Evolutionary conservation across 805 yeast species (phyloP).

Genomic region (Wickerhamomyces kurtzmanii): DNA sequence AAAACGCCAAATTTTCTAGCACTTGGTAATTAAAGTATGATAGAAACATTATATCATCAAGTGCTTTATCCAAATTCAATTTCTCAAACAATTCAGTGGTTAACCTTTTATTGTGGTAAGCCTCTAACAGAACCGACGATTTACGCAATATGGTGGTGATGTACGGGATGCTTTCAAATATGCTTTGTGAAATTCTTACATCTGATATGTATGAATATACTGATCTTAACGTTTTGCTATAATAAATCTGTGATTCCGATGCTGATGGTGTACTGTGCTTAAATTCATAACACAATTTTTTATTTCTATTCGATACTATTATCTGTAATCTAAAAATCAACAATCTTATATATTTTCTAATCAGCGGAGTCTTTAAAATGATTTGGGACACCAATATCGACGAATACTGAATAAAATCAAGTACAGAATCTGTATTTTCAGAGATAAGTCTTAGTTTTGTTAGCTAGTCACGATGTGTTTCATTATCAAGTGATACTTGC

Average conservation of each 20-base stretch:
- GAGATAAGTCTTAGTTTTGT: no score
- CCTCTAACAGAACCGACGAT: no score
- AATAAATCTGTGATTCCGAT: constrained; percentile 3
- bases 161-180: constrained; percentile 11
- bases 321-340: constrained; percentile 4
- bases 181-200: constrained; percentile 9
- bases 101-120: constrained; percentile 8
- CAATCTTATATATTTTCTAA: constrained; percentile 5
- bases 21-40: constrained; percentile 9
- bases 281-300: no score
- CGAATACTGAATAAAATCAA: constrained; percentile 8
- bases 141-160: constrained; percentile 7
- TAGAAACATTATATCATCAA: constrained; percentile 7
- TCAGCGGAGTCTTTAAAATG: constrained; percentile 9
- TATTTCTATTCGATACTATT: background rate
- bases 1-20: constrained; percentile 12
- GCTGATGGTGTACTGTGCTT: background rate
- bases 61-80: constrained; percentile 2
- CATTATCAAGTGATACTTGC: no score
- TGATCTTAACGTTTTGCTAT: constrained; percentile 4
- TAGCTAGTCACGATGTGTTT: no score
- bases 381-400: constrained; percentile 6
- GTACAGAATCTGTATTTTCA: constrained; percentile 7
- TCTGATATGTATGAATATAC: constrained; percentile 11
- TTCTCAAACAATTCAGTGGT: constrained; percentile 4